Evolutionary conservation across 176 grass and related monocot genomes (phyloP), one percentile per base, ranked within the genome.

Genomic region (Carex littledalei): DNA sequence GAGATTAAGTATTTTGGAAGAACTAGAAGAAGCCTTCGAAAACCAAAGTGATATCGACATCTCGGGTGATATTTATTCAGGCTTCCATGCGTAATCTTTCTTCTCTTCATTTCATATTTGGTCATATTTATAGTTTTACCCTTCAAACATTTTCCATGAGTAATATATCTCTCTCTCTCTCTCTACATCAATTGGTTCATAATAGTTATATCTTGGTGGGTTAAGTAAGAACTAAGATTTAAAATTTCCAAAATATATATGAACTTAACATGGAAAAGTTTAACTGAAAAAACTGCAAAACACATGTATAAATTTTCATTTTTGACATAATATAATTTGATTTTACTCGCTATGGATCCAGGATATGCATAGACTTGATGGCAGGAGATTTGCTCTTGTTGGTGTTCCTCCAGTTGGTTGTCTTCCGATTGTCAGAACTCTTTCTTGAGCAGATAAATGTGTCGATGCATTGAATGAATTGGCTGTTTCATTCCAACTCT

Each of bases 1-100:
- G 95, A 93, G 88, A 76, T 32, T 88, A 88, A 89, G 89, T 18
- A 37, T 94, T 24, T 72, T 88, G 84, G 91, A 97, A 84, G 91
- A 89, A 55, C 61, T 98, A 58, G 63, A 88, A 60, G 91, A 89
- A 84, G 89, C 80, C 61, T 84, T 93, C 85, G 88, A 89, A 14
- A 87, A 84, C 68, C 87, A 61, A n/a, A 77, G 24, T 47, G 92
- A 92, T 10, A 60, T 85, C 62, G 71, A 82, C 55, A 35, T 86
- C 85, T 50, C 78, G 68, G 89, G 92, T 81, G 72, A 84, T 84
- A 37, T 86, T 76, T 41, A 63, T 54, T 37, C 52, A 43, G 67
- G 32, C 6, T 70, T 70, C 73, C 21, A 77, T 3, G 73, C 8
- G 73, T 77, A 77, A 77, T 45, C n/a, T 53, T 75, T 73, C 12